Evolutionary conservation across 2,329 filamentous ascomycete species (phyloP), one percentile per base, ranked within the genome.

Genomic region (Diplodia sapinea): DNA sequence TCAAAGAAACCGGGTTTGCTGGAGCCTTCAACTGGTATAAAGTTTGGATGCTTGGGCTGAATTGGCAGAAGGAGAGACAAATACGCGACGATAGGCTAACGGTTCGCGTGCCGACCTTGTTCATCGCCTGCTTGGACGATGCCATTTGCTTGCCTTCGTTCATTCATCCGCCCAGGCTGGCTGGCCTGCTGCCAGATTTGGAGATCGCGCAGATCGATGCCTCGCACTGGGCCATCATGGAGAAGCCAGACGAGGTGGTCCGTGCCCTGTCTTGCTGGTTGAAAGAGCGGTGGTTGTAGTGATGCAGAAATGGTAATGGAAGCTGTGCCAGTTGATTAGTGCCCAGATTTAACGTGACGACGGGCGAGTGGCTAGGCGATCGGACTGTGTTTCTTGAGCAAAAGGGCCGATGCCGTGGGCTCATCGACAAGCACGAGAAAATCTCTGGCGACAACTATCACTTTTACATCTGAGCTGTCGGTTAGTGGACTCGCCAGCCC

Each of bases 21-120:
- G 75, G 72, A 1, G 76, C 80, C 2, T 72, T 79, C 65, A 75
- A 77, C 68, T 81, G 78, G 73, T 82, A 82, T 69, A 73, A 75
- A 51, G 73, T 75, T 69, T 72, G 69, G 47, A 61, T 63, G 17
- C 31, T 61, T 67, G 70, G 76, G 38, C 43, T 74, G 33, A 76
- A 81, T 55, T 68, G 73, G 40, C 70, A 74, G 36, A 69, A 70
- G 50, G 76, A 77, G 20, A 73, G 71, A 29, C 71, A 73, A 17
- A 54, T 78, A 11, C 72, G 73, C 0, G 65, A 68, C 11, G 70
- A 69, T 0, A 71, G 68, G 7, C 67, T 73, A 13, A 70, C 69
- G 23, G 77, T 79, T 20, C 74, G 73, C 20, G 78, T 80, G 36
- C 80, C 80, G 1, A 66, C 76, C 55, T 69, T 82, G 52, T 81